Evolutionary conservation across 2,329 filamentous ascomycete genomes (phyloP).

Genomic region (Dactylellina drechsleri): DNA sequence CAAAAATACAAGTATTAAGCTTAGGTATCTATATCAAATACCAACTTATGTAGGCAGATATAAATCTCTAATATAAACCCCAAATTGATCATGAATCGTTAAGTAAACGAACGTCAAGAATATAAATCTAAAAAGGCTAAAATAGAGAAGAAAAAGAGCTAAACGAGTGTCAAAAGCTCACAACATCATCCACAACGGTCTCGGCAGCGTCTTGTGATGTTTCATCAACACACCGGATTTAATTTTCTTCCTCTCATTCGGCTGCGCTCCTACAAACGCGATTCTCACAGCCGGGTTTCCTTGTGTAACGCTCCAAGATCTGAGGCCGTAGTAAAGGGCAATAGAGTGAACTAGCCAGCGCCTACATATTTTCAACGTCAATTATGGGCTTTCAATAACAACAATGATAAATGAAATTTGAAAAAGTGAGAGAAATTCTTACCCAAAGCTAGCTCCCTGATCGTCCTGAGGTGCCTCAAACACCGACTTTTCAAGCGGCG

Average conservation of each 20-base stretch:
- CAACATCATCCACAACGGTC: conserved; percentile 53
- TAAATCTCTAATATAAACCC: neutral
- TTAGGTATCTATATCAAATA: too few relatives aligned
- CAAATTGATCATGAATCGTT: neutral
- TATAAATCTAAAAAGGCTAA: conserved; percentile 5
- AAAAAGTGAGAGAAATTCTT: conserved; percentile 61
- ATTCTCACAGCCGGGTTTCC: conserved; percentile 77
- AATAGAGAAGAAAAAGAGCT: too few relatives aligned
- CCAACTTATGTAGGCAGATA: too few relatives aligned
- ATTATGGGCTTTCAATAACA: neutral
- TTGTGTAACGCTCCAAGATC: conserved; percentile 81
- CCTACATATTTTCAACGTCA: conserved; percentile 63
- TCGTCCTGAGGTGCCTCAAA: conserved; percentile 83
- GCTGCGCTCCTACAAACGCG: conserved; percentile 75
- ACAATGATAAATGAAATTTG: neutral
- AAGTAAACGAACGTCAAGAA: neutral
- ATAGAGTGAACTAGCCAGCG: conserved; percentile 95
- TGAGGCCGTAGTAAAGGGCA: conserved; percentile 88
- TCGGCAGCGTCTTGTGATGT: conserved; percentile 24
- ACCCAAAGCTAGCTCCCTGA: conserved; percentile 83
- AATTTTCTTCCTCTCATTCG: conserved; percentile 30
- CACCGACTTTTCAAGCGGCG: conserved; percentile 75
- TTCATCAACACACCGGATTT: conserved; percentile 39
- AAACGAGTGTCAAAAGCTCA: conserved; percentile 10
- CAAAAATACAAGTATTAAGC: too few relatives aligned